Base-by-base conservation (phyloP, 176 grass and related monocot genomes). In the Urochloa ruziziensis region DNA sequence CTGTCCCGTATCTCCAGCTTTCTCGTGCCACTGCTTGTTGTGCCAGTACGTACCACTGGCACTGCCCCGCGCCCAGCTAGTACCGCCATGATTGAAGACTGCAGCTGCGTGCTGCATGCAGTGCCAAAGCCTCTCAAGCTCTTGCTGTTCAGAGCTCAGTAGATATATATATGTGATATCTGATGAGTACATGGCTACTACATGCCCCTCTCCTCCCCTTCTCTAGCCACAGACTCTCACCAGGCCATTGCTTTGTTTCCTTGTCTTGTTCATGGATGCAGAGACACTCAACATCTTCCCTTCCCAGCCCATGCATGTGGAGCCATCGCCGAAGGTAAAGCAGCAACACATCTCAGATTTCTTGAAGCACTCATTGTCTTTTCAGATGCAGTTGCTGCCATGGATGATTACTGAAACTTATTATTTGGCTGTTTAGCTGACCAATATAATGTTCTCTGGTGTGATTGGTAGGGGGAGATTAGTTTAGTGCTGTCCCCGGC, bases 221-320 rank as follows among this genome's bases (percentile, higher is more conserved):
- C 60, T 66, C 44, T 25, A 29, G 8, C 23, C 13, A 36, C 85
- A 74, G 69, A 37, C 13, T 27, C 66, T 62, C 69, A 65, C 24
- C 68, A 62, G 47, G 28, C 75, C 29, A 8, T 57, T 62, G 73
- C 80, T 58, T 86, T 40, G 65, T 15, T 39, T 87, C 67, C 34
- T 67, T 83, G 47, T 82, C 66, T 89, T 85, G 82, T 82, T 91
- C 85, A 81, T 92, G 86, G 83, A 84, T 99, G 96, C 96, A 99
- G 96, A 99, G 85, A 99, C 96, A 43, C 79, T 99, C 82, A 99
- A 96, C 91, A 94, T 99, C 72, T 94, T 99, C 87, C 96, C 96
- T 87, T 96, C 96, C 79, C 91, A 96, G 79, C 96, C 96, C 51
- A 99, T 94, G 93, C 96, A 99, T 81, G 89, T 88, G 69, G 89